These are phyloP conservation scores for Panicum hallii DNA, from an alignment of 202 grass and related monocot species.

Conservation along the genomic window DNA sequence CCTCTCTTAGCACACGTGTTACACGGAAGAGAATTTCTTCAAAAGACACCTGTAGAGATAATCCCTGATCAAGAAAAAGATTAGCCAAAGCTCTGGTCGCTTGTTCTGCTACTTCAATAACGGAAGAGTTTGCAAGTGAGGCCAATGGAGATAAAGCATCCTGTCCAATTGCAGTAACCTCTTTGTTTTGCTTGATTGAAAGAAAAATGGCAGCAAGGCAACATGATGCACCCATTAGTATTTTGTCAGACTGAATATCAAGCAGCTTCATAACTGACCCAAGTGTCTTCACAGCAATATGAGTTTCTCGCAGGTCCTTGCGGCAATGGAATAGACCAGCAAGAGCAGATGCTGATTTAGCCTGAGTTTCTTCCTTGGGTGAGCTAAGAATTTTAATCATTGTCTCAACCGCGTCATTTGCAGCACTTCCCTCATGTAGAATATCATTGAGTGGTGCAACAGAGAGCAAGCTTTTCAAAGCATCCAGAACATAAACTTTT, in stretches of 20 bases:
- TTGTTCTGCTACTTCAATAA: conserved; percentile 93
- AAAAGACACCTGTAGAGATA: conserved; percentile 74
- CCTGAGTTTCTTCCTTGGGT: conserved; percentile 94
- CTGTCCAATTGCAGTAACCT: conserved; percentile 79
- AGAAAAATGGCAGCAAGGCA: conserved; percentile 99
- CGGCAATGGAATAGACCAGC: conserved; percentile 91
- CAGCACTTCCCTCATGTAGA: conserved; percentile 97
- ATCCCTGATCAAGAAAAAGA: conserved; percentile 92
- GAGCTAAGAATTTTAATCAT: conserved; percentile 98
- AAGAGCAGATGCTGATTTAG: conserved; percentile 94
- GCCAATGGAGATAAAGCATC: conserved; percentile 78
- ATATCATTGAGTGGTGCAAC: conserved; percentile 96
- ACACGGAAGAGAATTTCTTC: conserved; percentile 81
- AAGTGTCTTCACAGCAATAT: conserved; percentile 86
- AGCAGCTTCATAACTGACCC: conserved; percentile 88
- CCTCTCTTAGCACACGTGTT: conserved; percentile 87
- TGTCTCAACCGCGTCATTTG: conserved; percentile 95
- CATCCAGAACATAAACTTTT: conserved; percentile 96
- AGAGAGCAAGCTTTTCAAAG: conserved; percentile 97
- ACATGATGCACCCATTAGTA: conserved; percentile 74
- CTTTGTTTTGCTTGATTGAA: conserved; percentile 96
- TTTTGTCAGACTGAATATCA: conserved; percentile 76
- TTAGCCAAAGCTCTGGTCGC: conserved; percentile 93
- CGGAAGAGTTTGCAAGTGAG: conserved; percentile 72
- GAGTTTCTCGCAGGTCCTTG: conserved; percentile 95